Base-by-base conservation (phyloP, 495 filamentous ascomycete species). In the Astrocystis sublimbata region DNA sequence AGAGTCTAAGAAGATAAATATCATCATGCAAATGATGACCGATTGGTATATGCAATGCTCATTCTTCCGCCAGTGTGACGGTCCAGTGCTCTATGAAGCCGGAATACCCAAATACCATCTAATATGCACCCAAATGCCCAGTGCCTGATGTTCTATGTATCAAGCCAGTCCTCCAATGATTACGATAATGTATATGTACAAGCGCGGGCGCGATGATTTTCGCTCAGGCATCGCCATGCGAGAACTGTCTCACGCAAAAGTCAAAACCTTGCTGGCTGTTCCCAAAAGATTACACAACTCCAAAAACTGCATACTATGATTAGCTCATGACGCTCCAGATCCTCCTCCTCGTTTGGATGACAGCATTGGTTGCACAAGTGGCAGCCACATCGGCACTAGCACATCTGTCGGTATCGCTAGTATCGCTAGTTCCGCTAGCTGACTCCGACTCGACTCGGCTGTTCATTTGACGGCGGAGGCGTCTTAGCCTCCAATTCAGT, bases 1-100 rank as follows among this genome's bases (percentile, higher is more conserved):
- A 69, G 30, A 68, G 47, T 21, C 58, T 75, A 28, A 65, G 67
- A 47, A 55, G 49, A 31, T 46, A 38, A 6, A 6, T 38, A 38
- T n/a, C n/a, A n/a, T n/a, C n/a, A 36, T 12, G 21, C 43, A 17
- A 17, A 28, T 12, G 46, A 40, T 15, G 8, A 21, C 4, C 10
- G 26, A 54, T 61, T 55, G 3, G 47, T 41, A 8, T 61, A 55
- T 61, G n/a, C 38, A 47, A 45, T 46, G 0, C 30, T 40, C 21
- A 19, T 51, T 28, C 24, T 38, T 3, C 30, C 17, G 6, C 57
- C 36, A 1, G 9, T 33, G 26, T 31, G 19, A 13, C 24, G 30
- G 28, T 35, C 28, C 17, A 13, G 28, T 36, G 30, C 30, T 35
- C 26, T 24, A 60, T 9, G 17, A 60, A 24, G 28, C 15, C 41